Evolutionary conservation across 2,329 filamentous ascomycete species (phyloP).

Genomic region (Neofusicoccum laricinum): DNA sequence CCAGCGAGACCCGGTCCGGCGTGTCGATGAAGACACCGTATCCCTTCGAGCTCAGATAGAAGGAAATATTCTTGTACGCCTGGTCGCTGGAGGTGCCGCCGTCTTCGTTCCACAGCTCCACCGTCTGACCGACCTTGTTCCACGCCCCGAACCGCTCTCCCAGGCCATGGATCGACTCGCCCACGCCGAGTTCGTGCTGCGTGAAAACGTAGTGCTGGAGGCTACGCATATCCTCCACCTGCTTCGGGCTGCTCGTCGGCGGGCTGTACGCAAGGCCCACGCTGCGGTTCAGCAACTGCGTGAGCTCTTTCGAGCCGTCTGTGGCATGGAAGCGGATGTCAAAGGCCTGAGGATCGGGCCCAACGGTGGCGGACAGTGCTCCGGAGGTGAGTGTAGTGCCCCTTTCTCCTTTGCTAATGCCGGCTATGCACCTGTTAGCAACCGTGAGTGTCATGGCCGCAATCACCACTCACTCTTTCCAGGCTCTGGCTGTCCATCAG

Average conservation of each 20-base stretch:
- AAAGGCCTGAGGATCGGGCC: constrained; percentile 50
- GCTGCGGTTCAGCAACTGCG: constrained; percentile 54
- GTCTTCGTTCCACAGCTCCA: constrained; percentile 63
- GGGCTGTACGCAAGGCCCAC: constrained; percentile 58
- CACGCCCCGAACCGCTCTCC: constrained; percentile 75
- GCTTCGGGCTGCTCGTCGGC: constrained; percentile 50
- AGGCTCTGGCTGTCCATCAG: constrained; percentile 45
- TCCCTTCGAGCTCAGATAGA: constrained; percentile 68
- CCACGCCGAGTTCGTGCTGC: constrained; percentile 46
- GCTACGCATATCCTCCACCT: constrained; percentile 50
- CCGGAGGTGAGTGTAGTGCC: constrained; percentile 54
- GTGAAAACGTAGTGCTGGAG: constrained; percentile 45
- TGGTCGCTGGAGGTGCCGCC: constrained; percentile 66
- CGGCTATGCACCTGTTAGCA: constrained; percentile 19
- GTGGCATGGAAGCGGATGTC: constrained; percentile 55
- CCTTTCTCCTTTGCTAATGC: constrained; percentile 41
- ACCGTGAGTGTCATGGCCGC: not conserved
- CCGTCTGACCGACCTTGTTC: constrained; percentile 70
- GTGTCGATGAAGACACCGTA: constrained; percentile 76
- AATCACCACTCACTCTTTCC: constrained; percentile 22
- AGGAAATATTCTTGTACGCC: constrained; percentile 69
- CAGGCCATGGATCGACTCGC: constrained; percentile 69
- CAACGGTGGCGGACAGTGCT: constrained; percentile 52
- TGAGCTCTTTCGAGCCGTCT: constrained; percentile 51
- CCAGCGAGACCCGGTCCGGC: constrained; percentile 66